phyloP scores from a whole-genome alignment of 257 asterid genomes.

The Ajuga chamaepitys region DNA sequence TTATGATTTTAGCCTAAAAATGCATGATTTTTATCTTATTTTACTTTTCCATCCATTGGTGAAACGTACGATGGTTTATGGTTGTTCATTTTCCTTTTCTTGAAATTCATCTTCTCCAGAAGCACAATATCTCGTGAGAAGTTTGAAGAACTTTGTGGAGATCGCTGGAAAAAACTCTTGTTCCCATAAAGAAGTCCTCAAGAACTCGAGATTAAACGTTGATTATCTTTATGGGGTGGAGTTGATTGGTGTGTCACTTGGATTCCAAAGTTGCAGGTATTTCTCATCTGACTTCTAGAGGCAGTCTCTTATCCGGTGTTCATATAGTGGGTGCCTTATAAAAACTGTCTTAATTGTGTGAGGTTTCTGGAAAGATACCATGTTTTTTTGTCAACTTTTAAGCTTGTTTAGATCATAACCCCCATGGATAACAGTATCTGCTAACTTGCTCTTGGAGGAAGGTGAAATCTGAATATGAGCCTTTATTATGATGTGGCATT shows the following conservation, averaged over 20 bases:
- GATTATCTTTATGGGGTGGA: constrained; percentile 89
- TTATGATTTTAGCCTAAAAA: background rate
- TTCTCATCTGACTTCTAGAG: constrained; percentile 3
- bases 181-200: constrained; percentile 74
- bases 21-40: background rate
- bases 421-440: background rate
- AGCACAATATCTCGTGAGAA: constrained; percentile 93
- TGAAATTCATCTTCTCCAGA: constrained; percentile 34
- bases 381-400: background rate
- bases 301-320: background rate
- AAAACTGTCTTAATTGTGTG: background rate
- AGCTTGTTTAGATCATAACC: background rate
- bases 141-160: constrained; percentile 91
- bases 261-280: constrained; percentile 96
- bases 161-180: constrained; percentile 78
- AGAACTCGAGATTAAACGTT: constrained; percentile 58
- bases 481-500: too few relatives aligned
- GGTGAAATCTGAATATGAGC: background rate
- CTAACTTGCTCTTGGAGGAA: background rate
- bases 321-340: background rate
- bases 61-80: background rate
- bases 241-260: constrained; percentile 98
- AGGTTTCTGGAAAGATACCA: background rate
- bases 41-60: background rate
- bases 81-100: background rate